A percentile compares a stretch with the other conserved stretches of the same genome.
Conservation (phyloP, 306 rosid species). For the Dalbergia oliveri region DNA sequence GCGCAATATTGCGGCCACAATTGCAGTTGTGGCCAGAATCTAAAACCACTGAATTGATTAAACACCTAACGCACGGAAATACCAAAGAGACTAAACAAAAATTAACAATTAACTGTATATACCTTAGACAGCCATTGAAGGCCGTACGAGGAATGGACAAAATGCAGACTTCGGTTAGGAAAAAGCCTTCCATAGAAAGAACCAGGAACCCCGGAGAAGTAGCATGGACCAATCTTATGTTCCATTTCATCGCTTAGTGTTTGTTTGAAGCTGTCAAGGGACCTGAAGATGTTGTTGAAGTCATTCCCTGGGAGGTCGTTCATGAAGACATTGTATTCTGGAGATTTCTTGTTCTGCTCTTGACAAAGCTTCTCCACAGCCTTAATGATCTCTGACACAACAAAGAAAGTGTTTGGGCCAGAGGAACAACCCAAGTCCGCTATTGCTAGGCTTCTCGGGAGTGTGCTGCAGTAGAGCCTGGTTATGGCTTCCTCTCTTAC, state of each 20-base stretch:
- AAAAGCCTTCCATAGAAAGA: constrained; percentile 67
- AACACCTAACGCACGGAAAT: too few species aligned
- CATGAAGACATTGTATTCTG: constrained; percentile 51
- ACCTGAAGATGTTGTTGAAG: constrained; percentile 62
- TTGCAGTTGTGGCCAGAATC: too few species aligned
- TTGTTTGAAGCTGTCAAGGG: constrained; percentile 49
- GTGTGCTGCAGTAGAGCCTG: constrained; percentile 19
- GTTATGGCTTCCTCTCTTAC: constrained; percentile 56
- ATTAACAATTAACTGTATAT: background rate
- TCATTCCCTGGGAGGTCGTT: constrained; percentile 62
- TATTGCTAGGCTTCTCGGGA: constrained; percentile 45
- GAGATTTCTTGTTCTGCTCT: constrained; percentile 41
- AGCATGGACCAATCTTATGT: constrained; percentile 47
- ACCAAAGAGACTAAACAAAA: too few species aligned
- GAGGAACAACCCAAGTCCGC: constrained; percentile 76
- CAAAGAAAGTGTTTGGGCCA: constrained; percentile 64
- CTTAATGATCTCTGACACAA: constrained; percentile 49
- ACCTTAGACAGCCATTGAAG: constrained; percentile 69
- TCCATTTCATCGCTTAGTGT: constrained; percentile 37
- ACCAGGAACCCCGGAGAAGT: constrained; percentile 59
- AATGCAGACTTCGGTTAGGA: constrained; percentile 45
- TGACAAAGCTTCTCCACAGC: constrained; percentile 47
- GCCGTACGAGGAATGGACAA: constrained; percentile 63
- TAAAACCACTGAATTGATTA: too few species aligned
- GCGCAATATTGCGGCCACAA: too few species aligned